Conservation (phyloP, 2,329 filamentous ascomycete species). For the Colletotrichum nymphaeae region DNA sequence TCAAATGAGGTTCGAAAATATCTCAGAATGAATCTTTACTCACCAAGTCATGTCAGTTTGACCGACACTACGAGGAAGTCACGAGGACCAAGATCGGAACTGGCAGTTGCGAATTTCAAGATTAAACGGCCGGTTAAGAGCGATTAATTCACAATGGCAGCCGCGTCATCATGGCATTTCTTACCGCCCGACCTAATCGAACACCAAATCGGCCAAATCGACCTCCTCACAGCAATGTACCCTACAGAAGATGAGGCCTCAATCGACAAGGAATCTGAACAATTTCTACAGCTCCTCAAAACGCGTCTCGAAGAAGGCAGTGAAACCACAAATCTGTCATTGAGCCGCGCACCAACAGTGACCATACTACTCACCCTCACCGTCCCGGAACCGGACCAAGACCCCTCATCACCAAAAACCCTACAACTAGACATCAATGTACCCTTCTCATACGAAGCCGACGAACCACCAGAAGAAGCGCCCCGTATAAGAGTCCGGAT, state of each 20-base stretch:
- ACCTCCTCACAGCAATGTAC: slow-evolving; percentile 66
- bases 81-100: no score
- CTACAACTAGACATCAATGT: slow-evolving; percentile 50
- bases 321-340: background rate
- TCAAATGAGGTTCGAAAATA: background rate
- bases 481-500: slow-evolving; percentile 55
- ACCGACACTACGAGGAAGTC: background rate
- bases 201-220: slow-evolving; percentile 59
- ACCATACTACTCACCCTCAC: slow-evolving; percentile 42
- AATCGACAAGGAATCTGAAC: slow-evolving; percentile 8
- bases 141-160: slow-evolving; percentile 5
- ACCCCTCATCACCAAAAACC: slow-evolving; percentile 1
- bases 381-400: slow-evolving; percentile 32
- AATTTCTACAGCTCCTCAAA: background rate
- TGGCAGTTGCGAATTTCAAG: no score
- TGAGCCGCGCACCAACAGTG: slow-evolving; percentile 19
- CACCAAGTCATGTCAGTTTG: background rate
- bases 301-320: background rate
- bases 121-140: background rate
- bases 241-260: slow-evolving; percentile 46
- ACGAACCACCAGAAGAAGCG: slow-evolving; percentile 44
- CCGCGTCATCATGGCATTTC: slow-evolving; percentile 19
- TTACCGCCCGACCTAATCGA: slow-evolving; percentile 58
- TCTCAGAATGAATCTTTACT: background rate
- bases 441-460: slow-evolving; percentile 42